These are phyloP conservation scores for Esteya vermicola DNA, from an alignment of 2,329 filamentous ascomycete genomes.

Conservation along the genomic window DNA sequence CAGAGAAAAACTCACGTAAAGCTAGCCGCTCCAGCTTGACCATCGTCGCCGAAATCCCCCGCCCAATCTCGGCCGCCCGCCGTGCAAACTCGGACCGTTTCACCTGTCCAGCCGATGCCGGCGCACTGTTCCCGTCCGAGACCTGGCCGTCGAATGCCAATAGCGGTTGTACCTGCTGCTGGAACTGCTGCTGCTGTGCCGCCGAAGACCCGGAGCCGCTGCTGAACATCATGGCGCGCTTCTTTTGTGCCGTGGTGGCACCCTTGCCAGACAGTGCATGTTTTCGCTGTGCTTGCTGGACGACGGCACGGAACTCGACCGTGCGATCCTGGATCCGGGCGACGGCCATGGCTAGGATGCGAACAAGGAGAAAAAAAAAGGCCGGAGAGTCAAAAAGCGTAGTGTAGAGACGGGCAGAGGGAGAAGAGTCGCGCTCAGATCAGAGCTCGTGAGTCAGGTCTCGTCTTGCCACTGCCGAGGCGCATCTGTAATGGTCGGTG, in stretches of 20 bases:
- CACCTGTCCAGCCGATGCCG: conserved; percentile 39
- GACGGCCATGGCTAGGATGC: conserved; percentile 35
- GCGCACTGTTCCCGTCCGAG: conserved; percentile 34
- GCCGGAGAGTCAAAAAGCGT: no score
- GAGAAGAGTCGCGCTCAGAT: no score
- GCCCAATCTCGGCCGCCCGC: conserved; percentile 79
- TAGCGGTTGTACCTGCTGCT: no score
- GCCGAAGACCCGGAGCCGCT: background rate
- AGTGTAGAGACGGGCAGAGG: no score
- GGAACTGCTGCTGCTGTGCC: conserved; percentile 30
- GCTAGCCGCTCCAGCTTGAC: conserved; percentile 88
- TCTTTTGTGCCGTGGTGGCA: conserved; percentile 52
- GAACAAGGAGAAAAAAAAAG: no score
- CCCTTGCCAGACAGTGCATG: conserved; percentile 54
- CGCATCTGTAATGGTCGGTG: no score
- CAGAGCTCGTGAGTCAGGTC: no score
- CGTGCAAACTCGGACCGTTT: conserved; percentile 72
- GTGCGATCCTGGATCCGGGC: conserved; percentile 91
- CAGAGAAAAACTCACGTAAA: conserved; percentile 26
- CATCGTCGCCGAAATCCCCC: conserved; percentile 85
- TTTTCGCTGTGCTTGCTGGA: conserved; percentile 69
- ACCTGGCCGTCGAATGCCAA: no score
- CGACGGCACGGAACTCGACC: conserved; percentile 83
- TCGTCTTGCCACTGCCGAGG: no score
- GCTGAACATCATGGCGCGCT: conserved; percentile 8